Evolutionary conservation across 768 basidiomycete species (phyloP).

Genomic region (Nevesoporus exiguus): DNA sequence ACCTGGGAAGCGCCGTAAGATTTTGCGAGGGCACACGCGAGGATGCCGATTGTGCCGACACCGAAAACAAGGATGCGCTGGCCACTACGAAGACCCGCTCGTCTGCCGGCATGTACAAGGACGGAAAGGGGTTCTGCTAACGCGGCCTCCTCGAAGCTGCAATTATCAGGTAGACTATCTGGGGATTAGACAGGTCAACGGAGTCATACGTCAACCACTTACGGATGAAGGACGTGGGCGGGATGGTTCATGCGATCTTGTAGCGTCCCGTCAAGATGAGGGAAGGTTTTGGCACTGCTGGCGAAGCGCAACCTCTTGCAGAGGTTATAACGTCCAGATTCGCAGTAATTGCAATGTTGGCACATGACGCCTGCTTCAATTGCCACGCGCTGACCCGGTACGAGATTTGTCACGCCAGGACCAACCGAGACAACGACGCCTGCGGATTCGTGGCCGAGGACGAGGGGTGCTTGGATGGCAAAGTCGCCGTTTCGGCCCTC

Average conservation of each 20-base stretch:
- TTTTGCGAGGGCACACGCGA: slow-evolving; percentile 79
- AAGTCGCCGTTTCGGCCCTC: slow-evolving; percentile 93
- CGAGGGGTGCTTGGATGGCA: slow-evolving; percentile 77
- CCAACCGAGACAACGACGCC: slow-evolving; percentile 85
- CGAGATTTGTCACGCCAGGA: slow-evolving; percentile 58
- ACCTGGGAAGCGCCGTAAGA: slow-evolving; percentile 66
- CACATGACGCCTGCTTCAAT: slow-evolving; percentile 94
- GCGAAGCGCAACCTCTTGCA: slow-evolving; percentile 90
- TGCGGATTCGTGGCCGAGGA: slow-evolving; percentile 93
- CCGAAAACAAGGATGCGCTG: slow-evolving; percentile 86
- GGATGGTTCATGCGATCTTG: slow-evolving; percentile 89
- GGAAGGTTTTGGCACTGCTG: slow-evolving; percentile 85
- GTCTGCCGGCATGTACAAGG: slow-evolving; percentile 61
- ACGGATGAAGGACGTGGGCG: slow-evolving; percentile 83
- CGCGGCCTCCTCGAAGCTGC: slow-evolving; percentile 77
- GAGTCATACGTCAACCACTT: slow-evolving; percentile 32
- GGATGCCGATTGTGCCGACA: slow-evolving; percentile 89
- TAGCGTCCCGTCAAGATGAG: slow-evolving; percentile 90
- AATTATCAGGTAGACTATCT: slow-evolving; percentile 66
- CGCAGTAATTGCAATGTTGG: slow-evolving; percentile 66
- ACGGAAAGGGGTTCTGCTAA: slow-evolving; percentile 95
- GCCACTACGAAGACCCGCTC: slow-evolving; percentile 43
- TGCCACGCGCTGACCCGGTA: slow-evolving; percentile 83
- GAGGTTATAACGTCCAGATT: slow-evolving; percentile 84
- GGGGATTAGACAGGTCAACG: slow-evolving; percentile 9